Evolutionary conservation across 257 asterid genomes (phyloP), one percentile per base, ranked within the genome.

Genomic region (Nemophila menziesii): DNA sequence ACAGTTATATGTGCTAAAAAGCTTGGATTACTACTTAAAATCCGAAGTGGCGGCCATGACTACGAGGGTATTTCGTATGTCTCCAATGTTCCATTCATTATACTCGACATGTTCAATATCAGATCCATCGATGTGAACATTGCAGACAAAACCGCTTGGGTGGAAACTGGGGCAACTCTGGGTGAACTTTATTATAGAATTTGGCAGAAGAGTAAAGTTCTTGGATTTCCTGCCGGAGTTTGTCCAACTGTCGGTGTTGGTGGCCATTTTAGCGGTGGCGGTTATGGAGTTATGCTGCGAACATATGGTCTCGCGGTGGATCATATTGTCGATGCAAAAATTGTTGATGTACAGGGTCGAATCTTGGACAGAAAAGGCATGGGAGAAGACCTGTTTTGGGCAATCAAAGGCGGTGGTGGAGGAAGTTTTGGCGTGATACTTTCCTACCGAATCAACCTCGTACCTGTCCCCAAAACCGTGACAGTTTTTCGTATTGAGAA

Each of bases 21-120:
- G 13, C 38, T 48, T 10, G 46, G 55, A 1, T n/a, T 76, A 8
- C 65, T 44, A 7, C 59, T 78, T n/a, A 67, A 56, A 29, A 60
- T 65, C 45, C 67, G 80, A 8, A 74, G 84, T 13, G 82, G 79
- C 18, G 45, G n/a, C n/a, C n/a, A n/a, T n/a, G n/a, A n/a, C n/a
- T n/a, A n/a, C n/a, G n/a, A n/a, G n/a, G n/a, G n/a, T n/a, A n/a
- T n/a, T n/a, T n/a, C n/a, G n/a, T n/a, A n/a, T n/a, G n/a, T n/a
- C n/a, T n/a, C n/a, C n/a, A n/a, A n/a, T n/a, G n/a, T n/a, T n/a
- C n/a, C n/a, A n/a, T n/a, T n/a, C n/a, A n/a, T n/a, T n/a, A n/a
- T 70, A 14, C 64, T 70, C 13, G 77, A 70, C 48, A 50, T 62
- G 67, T 70, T 61, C 33, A 70, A 70, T 51, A 54, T 70, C 20